Evolutionary conservation across 1,139 yeast species (phyloP), one percentile per base, ranked within the genome.

Genomic region (Protomyces gravidus): DNA sequence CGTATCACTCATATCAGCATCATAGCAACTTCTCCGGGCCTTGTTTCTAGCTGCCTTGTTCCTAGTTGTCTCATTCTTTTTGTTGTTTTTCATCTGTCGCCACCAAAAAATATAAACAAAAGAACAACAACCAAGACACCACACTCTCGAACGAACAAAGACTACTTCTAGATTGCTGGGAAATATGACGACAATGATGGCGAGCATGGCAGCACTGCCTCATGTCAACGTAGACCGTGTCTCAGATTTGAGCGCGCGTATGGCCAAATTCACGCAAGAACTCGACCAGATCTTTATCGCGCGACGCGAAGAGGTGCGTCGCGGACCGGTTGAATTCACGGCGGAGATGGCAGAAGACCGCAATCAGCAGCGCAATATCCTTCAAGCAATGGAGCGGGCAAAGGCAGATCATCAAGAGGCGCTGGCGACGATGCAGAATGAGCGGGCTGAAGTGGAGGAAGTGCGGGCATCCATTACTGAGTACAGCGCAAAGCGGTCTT

Each of bases 321-420:
- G 27, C 17, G 62, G 48, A 48, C 42, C 46, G 33, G 33, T 42
- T 26, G 56, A 47, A 4, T 55, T 45, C 45, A 47, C 40, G 7
- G 40, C 55, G 17, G 55, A 55, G 27, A 55, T 59, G 50, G 55
- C 59, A 15, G 62, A 48, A 5, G 62, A 59, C 23, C 45, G 45
- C 15, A 27, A 21, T 26, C 23, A 17, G 39, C 50, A 53, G 36
- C 45, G 51, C 3, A 28, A 39, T 11, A 30, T 11, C 7, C 23
- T 32, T 1, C 50, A 53, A 27, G 27, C 51, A 6, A 53, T 53
- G 23, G 58, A 52, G 30, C 32, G 48, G 28, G 47, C 53, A 27
- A 32, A 39, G 23, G 36, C 21, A 2, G 51, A 51, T 45, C 53
- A 51, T 21, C 36, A 48, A 15, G 53, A 47, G 36, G 28, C 42